phyloP scores from a whole-genome alignment of 2,329 filamentous ascomycete genomes.

The Emergomyces africanus region DNA sequence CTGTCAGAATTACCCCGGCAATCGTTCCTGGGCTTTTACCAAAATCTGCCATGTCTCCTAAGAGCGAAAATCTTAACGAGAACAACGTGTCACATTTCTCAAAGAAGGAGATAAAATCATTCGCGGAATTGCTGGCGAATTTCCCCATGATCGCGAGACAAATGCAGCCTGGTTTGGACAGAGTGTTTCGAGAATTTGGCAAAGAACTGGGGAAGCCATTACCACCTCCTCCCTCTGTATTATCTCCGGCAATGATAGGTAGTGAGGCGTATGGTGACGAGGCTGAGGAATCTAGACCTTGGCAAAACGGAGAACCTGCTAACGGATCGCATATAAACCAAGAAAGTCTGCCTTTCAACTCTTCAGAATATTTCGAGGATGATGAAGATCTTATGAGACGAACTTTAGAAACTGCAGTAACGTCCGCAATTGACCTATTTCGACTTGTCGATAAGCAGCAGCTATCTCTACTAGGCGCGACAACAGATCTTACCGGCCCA shows the following conservation, averaged over 20 bases:
- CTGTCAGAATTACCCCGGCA: slow-evolving; percentile 58
- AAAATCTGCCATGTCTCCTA: slow-evolving; percentile 12
- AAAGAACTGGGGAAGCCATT: slow-evolving; percentile 74
- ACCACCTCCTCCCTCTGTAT: slow-evolving; percentile 51
- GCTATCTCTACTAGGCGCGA: slow-evolving; percentile 77
- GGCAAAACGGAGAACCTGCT: slow-evolving; percentile 18
- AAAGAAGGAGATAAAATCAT: slow-evolving; percentile 86
- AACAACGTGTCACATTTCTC: slow-evolving; percentile 26
- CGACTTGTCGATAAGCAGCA: slow-evolving; percentile 94
- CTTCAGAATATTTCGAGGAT: slow-evolving; percentile 66
- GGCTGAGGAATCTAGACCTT: slow-evolving; percentile 25
- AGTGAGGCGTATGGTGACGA: slow-evolving; percentile 33
- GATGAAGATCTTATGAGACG: slow-evolving; percentile 85
- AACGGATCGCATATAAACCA: slow-evolving; percentile 16
- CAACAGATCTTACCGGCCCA: slow-evolving; percentile 84
- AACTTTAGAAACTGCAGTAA: slow-evolving; percentile 83
- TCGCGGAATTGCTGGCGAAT: slow-evolving; percentile 75
- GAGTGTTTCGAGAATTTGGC: slow-evolving; percentile 79
- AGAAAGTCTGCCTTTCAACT: slow-evolving; percentile 38
- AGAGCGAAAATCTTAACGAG: slow-evolving; percentile 15
- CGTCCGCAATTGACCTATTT: slow-evolving; percentile 86
- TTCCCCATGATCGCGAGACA: slow-evolving; percentile 95
- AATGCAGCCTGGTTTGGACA: slow-evolving; percentile 86
- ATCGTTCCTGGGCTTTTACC: slow-evolving; percentile 35
- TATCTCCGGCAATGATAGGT: slow-evolving; percentile 44